Evolutionary conservation across 208 protist genomes (phyloP).

Genomic region (Crithidia brevicula): DNA sequence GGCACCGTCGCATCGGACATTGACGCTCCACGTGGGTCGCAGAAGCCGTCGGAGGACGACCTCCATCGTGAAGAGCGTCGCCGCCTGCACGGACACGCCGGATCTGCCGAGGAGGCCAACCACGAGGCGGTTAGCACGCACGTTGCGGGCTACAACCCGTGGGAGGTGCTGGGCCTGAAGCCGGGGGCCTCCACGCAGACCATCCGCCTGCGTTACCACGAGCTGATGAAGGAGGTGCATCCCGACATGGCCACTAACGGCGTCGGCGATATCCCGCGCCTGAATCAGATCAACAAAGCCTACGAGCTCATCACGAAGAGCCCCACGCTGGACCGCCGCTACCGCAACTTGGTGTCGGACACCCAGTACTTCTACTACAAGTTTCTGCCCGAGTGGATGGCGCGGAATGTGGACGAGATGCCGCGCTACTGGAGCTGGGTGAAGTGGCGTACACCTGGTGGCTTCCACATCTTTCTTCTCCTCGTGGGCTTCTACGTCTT

Average conservation of each 20-base stretch:
- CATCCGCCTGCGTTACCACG: conserved; percentile 85
- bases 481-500: conserved; percentile 70
- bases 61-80: conserved; percentile 43
- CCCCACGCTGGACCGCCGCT: conserved; percentile 86
- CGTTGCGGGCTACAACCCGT: conserved; percentile 84
- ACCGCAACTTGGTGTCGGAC: conserved; percentile 88
- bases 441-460: conserved; percentile 74
- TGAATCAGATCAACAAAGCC: conserved; percentile 91
- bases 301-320: conserved; percentile 91
- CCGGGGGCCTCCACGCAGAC: conserved; percentile 70
- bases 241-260: conserved; percentile 78
- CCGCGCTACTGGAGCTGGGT: conserved; percentile 91
- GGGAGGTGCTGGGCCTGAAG: conserved; percentile 82
- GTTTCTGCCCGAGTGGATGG: conserved; percentile 92
- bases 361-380: conserved; percentile 89
- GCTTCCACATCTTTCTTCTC: conserved; percentile 72
- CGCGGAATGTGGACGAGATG: conserved; percentile 92
- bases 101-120: conserved; percentile 37
- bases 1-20: conserved; percentile 73
- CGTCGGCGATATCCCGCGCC: conserved; percentile 71
- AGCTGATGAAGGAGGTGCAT: conserved; percentile 86
- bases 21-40: conserved; percentile 45
- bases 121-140: conserved; percentile 43
- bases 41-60: conserved; percentile 65
- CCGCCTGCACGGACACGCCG: conserved; percentile 33